These are phyloP conservation scores for Exophiala calicioides DNA, from an alignment of 2,329 filamentous ascomycete species.

Conservation along the genomic window DNA sequence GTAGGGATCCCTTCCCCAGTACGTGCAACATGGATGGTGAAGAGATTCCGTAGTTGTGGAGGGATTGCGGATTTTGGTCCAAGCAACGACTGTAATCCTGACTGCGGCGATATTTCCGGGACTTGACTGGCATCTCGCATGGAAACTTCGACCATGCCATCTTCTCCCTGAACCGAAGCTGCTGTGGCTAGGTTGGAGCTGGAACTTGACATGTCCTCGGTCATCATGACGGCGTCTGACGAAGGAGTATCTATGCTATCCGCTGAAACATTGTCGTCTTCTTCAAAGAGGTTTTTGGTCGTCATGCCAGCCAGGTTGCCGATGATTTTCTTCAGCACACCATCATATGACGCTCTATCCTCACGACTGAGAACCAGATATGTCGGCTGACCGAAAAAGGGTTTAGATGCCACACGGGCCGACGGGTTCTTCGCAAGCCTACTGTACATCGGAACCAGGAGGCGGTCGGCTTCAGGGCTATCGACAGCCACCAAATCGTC, in stretches of 20 bases:
- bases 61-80: slow-evolving; percentile 60
- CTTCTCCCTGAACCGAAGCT: slow-evolving; percentile 81
- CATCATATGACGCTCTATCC: slow-evolving; percentile 68
- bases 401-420: slow-evolving; percentile 31
- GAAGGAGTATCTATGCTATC: slow-evolving; percentile 48
- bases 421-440: slow-evolving; percentile 36
- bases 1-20: slow-evolving; percentile 64
- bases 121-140: slow-evolving; percentile 66
- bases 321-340: slow-evolving; percentile 77
- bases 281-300: slow-evolving; percentile 63
- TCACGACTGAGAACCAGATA: slow-evolving; percentile 75
- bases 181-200: slow-evolving; percentile 69
- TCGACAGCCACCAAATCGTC: slow-evolving; percentile 44
- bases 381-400: slow-evolving; percentile 45
- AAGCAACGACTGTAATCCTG: slow-evolving; percentile 45
- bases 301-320: slow-evolving; percentile 75
- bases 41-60: slow-evolving; percentile 67
- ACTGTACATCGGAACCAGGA: slow-evolving; percentile 53
- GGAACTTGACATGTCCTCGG: slow-evolving; percentile 63
- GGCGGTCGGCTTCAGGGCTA: slow-evolving; percentile 46
- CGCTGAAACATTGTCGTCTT: slow-evolving; percentile 51
- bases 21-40: slow-evolving; percentile 70
- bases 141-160: slow-evolving; percentile 85
- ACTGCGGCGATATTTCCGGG: slow-evolving; percentile 26
- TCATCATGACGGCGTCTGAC: slow-evolving; percentile 67